Base-by-base conservation (phyloP, 768 basidiomycete genomes). In the Lentinula raphanica region DNA sequence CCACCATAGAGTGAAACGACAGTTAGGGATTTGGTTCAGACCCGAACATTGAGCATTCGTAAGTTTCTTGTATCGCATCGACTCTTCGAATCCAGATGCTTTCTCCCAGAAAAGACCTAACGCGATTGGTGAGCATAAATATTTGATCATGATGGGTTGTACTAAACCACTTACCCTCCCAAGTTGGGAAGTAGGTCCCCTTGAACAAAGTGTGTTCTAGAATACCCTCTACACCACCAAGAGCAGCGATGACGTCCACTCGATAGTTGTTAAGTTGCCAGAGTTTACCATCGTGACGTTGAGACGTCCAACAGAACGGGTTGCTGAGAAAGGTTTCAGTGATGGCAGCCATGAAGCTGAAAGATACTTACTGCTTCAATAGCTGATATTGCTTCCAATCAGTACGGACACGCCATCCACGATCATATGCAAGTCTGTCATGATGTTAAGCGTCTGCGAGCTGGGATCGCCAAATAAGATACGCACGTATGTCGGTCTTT, bases 1-100 rank as follows among this genome's bases (percentile, higher is more conserved):
- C 94, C 94, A 97, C 97, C 97, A 99, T 9, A 99, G 80, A 3
- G 96, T 98, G 78, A 98, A 98, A 12, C 93, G 92, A 86, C 96
- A 94, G 70, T 98, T 98, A 6, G 96, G 96, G 69, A 98, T 96
- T 70, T 96, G 94, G 69, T 93, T 93, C 44, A 96, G 76, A 91
- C 97, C 97, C 35, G 94, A 97, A 48, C 96, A 89, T 73, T 99
- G 97, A 11, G 97, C 97, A 68, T 98, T 99, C 50, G 97, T 98
- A 61, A 98, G 81, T 70, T 94, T 94, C 77, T 94, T 94, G 79
- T 94, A 94, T 66, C 92, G 76, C 92, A 94, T 94, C 0, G 92
- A 92, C 68, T 94, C 92, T 68, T 98, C 95, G 77, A 98, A 98
- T 45, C 94, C 95, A 59, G 90, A 93, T 6, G 92, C 93, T 75